Conservation (phyloP, 768 basidiomycete genomes). For the Leucocoprinus birnbaumii region DNA sequence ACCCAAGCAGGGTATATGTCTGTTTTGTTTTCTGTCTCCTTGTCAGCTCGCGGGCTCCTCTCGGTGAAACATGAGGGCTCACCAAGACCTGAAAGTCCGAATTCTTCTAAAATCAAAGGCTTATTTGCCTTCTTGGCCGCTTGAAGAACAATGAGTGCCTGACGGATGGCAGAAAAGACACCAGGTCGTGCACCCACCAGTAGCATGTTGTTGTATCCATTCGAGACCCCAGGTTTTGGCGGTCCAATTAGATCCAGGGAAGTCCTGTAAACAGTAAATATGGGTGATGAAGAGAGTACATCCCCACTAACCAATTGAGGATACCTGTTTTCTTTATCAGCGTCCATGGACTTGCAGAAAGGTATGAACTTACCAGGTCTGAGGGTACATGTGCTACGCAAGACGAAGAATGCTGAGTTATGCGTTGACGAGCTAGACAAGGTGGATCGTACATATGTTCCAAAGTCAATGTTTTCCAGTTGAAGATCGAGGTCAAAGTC, state of each 20-base stretch:
- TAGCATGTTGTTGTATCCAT: constrained; percentile 58
- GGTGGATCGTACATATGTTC: constrained; percentile 40
- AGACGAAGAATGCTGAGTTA: too few species aligned
- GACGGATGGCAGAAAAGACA: not conserved
- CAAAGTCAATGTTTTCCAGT: constrained; percentile 54
- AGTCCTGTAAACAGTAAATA: constrained; percentile 28
- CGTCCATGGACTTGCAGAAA: not conserved
- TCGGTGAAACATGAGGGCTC: constrained; percentile 11
- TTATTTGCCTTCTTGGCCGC: constrained; percentile 53
- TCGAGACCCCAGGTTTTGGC: constrained; percentile 47
- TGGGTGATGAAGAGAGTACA: not conserved
- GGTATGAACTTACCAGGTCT: constrained; percentile 30
- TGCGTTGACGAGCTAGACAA: constrained; percentile 1
- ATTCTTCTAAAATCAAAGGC: constrained; percentile 63
- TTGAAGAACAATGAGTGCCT: constrained; percentile 14
- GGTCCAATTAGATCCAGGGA: constrained; percentile 46
- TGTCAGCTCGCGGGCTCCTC: not conserved
- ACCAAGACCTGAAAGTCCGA: constrained; percentile 48
- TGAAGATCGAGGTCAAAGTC: constrained; percentile 48
- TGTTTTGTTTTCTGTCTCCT: constrained; percentile 41
- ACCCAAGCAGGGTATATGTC: constrained; percentile 52
- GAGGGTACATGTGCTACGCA: constrained; percentile 41
- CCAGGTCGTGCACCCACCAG: constrained; percentile 23
- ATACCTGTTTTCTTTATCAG: constrained; percentile 25
- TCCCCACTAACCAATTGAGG: constrained; percentile 26